A percentile compares a stretch with the other conserved stretches of the same genome.
phyloP scores from a whole-genome alignment of 805 yeast species.

The Yarrowia keelungensis region DNA sequence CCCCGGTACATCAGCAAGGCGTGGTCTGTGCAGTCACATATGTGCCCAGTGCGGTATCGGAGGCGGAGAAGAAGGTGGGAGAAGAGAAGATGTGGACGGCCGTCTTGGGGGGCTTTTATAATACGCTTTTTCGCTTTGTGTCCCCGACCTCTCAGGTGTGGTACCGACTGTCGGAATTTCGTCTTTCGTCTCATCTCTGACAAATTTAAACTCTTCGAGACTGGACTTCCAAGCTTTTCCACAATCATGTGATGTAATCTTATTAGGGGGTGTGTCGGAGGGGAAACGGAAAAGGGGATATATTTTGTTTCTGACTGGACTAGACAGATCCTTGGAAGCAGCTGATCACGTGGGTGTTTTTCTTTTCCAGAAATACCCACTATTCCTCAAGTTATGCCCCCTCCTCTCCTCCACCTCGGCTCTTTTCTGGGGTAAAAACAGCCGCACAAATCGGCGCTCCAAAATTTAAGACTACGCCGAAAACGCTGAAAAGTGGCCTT shows the following conservation, averaged over 20 bases:
- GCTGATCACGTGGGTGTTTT: neutral
- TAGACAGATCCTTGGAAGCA: neutral
- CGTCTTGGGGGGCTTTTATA: neutral
- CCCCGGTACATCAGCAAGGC: slow-evolving; percentile 31
- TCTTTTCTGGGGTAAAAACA: slow-evolving; percentile 26
- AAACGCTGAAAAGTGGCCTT: neutral
- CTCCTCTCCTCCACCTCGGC: neutral
- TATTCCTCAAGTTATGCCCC: neutral
- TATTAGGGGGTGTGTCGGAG: neutral
- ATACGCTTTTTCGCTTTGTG: neutral
- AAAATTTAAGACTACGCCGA: neutral
- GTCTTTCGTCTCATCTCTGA: neutral
- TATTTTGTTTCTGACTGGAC: neutral
- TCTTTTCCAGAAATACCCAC: neutral
- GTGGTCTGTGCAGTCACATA: neutral
- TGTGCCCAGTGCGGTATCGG: slow-evolving; percentile 30
- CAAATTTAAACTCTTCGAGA: slow-evolving; percentile 1
- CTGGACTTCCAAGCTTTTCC: slow-evolving; percentile 28
- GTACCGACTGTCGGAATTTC: neutral
- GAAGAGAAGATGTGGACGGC: too few species aligned
- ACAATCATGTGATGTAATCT: slow-evolving; percentile 4
- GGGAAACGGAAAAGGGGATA: too few species aligned
- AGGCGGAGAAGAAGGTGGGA: neutral
- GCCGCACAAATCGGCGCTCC: slow-evolving; percentile 17
- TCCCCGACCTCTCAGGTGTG: neutral